phyloP scores from a whole-genome alignment of 352 stramenopile genomes.

The Phytophthora sojae region DNA sequence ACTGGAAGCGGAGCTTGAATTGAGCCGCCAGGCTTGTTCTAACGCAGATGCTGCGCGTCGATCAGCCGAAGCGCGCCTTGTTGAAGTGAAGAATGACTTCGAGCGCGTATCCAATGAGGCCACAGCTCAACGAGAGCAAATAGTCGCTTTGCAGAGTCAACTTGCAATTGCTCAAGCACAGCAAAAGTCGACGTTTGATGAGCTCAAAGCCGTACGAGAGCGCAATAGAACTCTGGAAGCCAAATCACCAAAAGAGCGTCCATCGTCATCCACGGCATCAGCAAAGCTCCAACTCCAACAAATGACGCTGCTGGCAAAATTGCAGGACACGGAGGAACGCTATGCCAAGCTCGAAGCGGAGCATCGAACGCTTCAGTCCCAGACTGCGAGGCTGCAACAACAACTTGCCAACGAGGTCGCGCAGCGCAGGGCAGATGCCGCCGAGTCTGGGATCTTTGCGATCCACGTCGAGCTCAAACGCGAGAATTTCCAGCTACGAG shows the following conservation, averaged over 20 bases:
- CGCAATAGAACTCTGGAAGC: conserved; percentile 22
- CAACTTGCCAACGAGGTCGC: conserved; percentile 33
- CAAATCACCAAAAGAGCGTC: conserved; percentile 26
- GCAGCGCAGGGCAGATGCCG: conserved; percentile 27
- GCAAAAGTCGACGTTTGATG: conserved; percentile 17
- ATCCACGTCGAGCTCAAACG: conserved; percentile 82
- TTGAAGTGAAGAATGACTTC: conserved; percentile 27
- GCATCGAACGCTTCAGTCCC: conserved; percentile 25
- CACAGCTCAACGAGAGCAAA: conserved; percentile 41
- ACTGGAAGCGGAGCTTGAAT: conserved; percentile 33
- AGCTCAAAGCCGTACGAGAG: conserved; percentile 25
- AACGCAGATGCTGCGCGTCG: conserved; percentile 19
- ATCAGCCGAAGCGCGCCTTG: conserved; percentile 20
- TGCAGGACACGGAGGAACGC: conserved; percentile 32
- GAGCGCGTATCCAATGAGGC: conserved; percentile 40
- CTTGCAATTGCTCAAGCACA: conserved; percentile 28
- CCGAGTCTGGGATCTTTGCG: conserved; percentile 52
- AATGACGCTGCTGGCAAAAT: conserved; percentile 31
- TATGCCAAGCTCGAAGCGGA: conserved; percentile 28
- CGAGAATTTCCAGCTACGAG: conserved; percentile 71
- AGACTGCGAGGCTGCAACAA: conserved; percentile 20
- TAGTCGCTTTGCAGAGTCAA: conserved; percentile 49
- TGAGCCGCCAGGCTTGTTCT: conserved; percentile 25
- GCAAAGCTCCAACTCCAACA: conserved; percentile 36
- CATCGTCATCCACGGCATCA: conserved; percentile 15